Base-by-base conservation (phyloP, 305 asterid species). In the Plantago coronopus region DNA sequence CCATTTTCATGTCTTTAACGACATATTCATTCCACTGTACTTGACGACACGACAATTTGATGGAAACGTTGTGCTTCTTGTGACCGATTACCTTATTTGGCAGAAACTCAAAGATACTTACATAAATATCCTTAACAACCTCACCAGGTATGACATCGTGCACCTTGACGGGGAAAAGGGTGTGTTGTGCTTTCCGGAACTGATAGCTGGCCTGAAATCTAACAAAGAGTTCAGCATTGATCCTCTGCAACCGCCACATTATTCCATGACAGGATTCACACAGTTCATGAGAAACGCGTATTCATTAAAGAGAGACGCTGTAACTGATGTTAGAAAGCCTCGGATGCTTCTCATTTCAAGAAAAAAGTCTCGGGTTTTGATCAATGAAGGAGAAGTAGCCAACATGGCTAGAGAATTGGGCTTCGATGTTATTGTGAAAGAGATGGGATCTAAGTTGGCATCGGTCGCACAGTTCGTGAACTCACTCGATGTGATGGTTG, bases 1-100 rank as follows among this genome's bases (percentile, higher is more conserved):
- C 74, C 65, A 34, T 25, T 88, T 76, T 80, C 96, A 88, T 64
- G 78, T 67, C 63, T 75, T 85, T 74, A 29, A 76, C 44, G 95
- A 88, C 63, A 65, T 88, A 14, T 63, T 88, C 62, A 59, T 85
- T 49, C 93, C 93, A 0, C 73, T 83, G 19, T 85, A 63, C 71
- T 46, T 67, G 18, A 83, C 93, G 6, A 68, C 88, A 2, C 69
- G 59, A 2, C 72, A 55, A 2, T 85, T 83, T 71, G 64, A 81
- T 23, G 65, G 80, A 2, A 45, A 69, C 5, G 79, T 76, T 0
- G 54, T 67, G 12, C 76, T 88, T 62, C 86, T 88, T 22, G 25
- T 71, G 17, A 63, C 79, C 6, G 65, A 85, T 63, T 62, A 51
- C 5, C 16, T n/a, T 2, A 17, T 70, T 1, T 66, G 68, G 61